Conservation (phyloP, 2,329 filamentous ascomycete genomes). For the Botrytis galanthina region DNA sequence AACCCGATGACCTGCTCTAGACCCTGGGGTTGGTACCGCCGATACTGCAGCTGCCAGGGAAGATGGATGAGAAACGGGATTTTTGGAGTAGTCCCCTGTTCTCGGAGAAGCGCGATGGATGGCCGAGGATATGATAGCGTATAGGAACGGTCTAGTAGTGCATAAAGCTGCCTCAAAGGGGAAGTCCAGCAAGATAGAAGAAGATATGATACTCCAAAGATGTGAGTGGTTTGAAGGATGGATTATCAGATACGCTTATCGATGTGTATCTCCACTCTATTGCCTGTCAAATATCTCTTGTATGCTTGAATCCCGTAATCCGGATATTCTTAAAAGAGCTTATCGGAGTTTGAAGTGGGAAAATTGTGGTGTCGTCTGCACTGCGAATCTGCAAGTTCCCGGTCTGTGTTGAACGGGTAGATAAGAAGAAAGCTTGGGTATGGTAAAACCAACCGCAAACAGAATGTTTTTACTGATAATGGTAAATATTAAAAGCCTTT, state of each 20-base stretch:
- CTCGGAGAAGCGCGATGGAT: conserved; percentile 33
- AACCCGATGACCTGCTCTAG: conserved; percentile 32
- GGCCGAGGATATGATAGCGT: conserved; percentile 20
- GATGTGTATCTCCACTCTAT: conserved; percentile 16
- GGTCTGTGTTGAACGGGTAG: conserved; percentile 17
- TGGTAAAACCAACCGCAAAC: conserved; percentile 15
- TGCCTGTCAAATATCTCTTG: conserved; percentile 13
- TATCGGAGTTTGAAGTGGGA: conserved; percentile 17
- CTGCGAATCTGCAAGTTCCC: conserved; percentile 19
- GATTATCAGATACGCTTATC: conserved; percentile 13
- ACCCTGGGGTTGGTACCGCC: conserved; percentile 30
- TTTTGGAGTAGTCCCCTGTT: conserved; percentile 26
- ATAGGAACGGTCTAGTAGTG: not conserved
- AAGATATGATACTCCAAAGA: conserved; percentile 10
- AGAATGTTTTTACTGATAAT: conserved; percentile 6
- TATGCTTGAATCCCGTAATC: conserved; percentile 12
- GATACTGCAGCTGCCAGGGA: conserved; percentile 31
- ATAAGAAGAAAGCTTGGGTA: conserved; percentile 22
- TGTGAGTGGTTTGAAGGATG: conserved; percentile 11
- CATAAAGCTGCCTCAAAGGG: conserved; percentile 17
- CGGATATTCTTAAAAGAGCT: conserved; percentile 14
- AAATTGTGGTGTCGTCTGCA: conserved; percentile 21
- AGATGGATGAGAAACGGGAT: conserved; percentile 23
- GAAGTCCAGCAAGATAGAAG: conserved; percentile 9
- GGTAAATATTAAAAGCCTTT: not conserved